These are phyloP conservation scores for Aspergillus brunneoviolaceus DNA, from an alignment of 2,329 filamentous ascomycete genomes.

Conservation along the genomic window DNA sequence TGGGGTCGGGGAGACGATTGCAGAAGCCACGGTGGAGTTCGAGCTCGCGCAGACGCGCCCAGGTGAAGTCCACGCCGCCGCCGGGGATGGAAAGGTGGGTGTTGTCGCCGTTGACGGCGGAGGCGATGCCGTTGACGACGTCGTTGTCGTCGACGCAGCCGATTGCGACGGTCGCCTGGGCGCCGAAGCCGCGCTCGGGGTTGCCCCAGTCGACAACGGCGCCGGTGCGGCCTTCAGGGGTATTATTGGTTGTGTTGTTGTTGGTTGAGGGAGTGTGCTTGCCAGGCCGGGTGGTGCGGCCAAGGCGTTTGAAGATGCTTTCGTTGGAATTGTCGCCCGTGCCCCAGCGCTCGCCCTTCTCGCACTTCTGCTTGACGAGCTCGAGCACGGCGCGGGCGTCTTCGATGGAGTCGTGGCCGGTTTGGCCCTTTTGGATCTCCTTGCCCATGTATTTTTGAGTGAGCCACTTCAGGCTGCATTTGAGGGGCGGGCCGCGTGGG, in stretches of 20 bases:
- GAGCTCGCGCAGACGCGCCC: conserved; percentile 62
- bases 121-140: conserved; percentile 57
- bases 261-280: conserved; percentile 28
- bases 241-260: background rate
- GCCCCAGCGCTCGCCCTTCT: conserved; percentile 85
- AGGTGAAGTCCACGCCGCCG: conserved; percentile 61
- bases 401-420: conserved; percentile 88
- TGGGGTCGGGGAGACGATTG: conserved; percentile 49
- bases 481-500: conserved; percentile 82
- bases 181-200: conserved; percentile 62
- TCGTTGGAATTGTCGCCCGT: conserved; percentile 75
- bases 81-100: conserved; percentile 46
- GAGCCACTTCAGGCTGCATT: conserved; percentile 87
- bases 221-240: conserved; percentile 38
- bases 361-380: conserved; percentile 91
- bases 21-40: conserved; percentile 62
- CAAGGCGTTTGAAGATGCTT: conserved; percentile 83
- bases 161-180: conserved; percentile 56
- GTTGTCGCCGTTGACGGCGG: conserved; percentile 51
- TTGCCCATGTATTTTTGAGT: conserved; percentile 79
- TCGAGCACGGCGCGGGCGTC: conserved; percentile 90
- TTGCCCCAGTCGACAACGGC: conserved; percentile 88
- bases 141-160: conserved; percentile 58
- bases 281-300: conserved; percentile 50
- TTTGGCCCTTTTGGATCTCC: conserved; percentile 79